A percentile compares a stretch with the other conserved stretches of the same genome.
Evolutionary conservation across 441 rosid species (phyloP).

Genomic region (Populus hybrid): DNA sequence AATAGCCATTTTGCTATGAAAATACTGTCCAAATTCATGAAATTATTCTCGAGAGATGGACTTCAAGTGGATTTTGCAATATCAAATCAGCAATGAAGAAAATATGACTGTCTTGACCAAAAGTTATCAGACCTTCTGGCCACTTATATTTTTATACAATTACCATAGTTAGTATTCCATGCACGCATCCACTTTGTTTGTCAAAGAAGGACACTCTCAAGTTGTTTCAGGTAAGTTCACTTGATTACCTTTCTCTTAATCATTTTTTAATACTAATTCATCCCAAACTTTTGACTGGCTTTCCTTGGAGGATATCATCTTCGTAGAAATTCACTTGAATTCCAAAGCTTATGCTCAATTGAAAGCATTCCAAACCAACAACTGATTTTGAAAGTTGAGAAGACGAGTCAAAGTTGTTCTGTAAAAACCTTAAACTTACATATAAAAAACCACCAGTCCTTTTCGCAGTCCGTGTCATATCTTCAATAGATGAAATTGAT

Average conservation of each 20-base stretch:
- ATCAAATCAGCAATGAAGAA: background rate
- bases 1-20: background rate
- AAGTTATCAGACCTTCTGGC: background rate
- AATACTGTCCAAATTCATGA: background rate
- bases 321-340: background rate
- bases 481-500: background rate
- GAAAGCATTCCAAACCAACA: background rate
- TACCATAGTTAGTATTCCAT: background rate
- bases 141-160: background rate
- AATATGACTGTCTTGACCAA: background rate
- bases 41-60: background rate
- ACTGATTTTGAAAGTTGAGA: conserved; percentile 1
- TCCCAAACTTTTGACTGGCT: conserved; percentile 20
- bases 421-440: too few relatives aligned
- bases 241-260: conserved; percentile 1
- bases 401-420: conserved; percentile 16
- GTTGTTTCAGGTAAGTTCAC: conserved; percentile 1
- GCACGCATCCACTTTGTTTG: conserved; percentile 2
- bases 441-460: background rate
- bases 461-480: background rate
- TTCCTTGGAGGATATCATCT: background rate
- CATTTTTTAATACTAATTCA: conserved; percentile 11
- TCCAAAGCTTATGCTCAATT: background rate
- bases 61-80: too few relatives aligned
- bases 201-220: background rate